These are phyloP conservation scores for Podila minutissima DNA, from an alignment of 192 early-diverging fungal genomes.

Conservation along the genomic window DNA sequence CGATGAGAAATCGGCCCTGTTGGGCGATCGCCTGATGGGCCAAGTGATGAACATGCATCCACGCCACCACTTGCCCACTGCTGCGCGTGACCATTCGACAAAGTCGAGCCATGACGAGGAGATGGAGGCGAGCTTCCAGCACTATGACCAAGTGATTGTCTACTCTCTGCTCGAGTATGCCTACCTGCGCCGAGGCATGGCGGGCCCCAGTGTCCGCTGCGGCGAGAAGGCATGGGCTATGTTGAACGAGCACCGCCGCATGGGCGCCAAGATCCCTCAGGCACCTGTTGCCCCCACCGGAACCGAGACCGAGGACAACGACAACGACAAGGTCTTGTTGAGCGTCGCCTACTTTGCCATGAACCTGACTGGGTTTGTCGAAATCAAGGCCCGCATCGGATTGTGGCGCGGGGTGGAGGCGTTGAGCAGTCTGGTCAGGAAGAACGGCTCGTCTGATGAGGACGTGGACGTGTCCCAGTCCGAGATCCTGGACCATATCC, in stretches of 20 bases:
- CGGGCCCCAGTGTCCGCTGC: constrained; percentile 37
- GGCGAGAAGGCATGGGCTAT: constrained; percentile 49
- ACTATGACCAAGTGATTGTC: constrained; percentile 47
- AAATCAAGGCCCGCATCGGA: constrained; percentile 48
- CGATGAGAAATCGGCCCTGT: constrained; percentile 25
- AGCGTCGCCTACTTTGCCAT: constrained; percentile 42
- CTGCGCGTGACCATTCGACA: background rate
- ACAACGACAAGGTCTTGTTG: constrained; percentile 33
- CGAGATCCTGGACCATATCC: constrained; percentile 49
- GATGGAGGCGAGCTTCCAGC: constrained; percentile 37
- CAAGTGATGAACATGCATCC: constrained; percentile 50
- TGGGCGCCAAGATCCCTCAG: constrained; percentile 12
- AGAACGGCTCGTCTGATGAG: background rate
- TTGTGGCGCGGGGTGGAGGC: constrained; percentile 46
- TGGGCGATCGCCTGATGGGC: constrained; percentile 44
- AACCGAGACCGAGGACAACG: constrained; percentile 10
- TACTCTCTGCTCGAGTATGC: constrained; percentile 49
- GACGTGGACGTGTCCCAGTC: constrained; percentile 31
- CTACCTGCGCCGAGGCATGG: constrained; percentile 45
- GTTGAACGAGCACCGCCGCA: constrained; percentile 41
- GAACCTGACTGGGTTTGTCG: constrained; percentile 47
- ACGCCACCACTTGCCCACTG: constrained; percentile 28
- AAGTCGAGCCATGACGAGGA: constrained; percentile 1
- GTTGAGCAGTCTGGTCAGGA: constrained; percentile 26
- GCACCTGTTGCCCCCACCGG: background rate